Percentiles rank a stretch among this genome's conserved stretches.
These are phyloP conservation scores for Micractinium conductrix DNA, from an alignment of 139 green algal genomes.

Conservation along the genomic window DNA sequence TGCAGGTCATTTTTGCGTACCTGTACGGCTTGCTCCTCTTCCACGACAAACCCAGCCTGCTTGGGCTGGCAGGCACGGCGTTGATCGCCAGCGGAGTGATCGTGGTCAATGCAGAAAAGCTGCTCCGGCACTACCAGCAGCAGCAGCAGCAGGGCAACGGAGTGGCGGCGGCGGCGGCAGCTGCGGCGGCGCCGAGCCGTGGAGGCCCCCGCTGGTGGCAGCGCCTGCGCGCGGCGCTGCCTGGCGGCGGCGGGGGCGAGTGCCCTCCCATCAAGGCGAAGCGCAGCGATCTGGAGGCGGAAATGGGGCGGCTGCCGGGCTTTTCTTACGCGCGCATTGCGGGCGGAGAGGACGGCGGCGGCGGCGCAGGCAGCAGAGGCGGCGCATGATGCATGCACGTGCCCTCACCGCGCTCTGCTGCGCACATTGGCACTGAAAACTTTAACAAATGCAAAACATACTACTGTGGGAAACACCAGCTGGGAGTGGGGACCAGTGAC, in stretches of 20 bases:
- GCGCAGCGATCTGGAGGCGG: neutral
- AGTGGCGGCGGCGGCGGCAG: neutral
- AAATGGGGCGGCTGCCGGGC: neutral
- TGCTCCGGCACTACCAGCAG: neutral
- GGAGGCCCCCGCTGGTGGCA: slow-evolving; percentile 3
- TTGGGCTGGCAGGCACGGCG: slow-evolving; percentile 30
- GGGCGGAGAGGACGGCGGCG: neutral
- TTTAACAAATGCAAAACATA: no score
- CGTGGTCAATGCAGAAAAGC: slow-evolving; percentile 34
- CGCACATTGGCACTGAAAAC: no score
- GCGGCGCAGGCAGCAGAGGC: no score
- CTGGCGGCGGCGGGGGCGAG: neutral
- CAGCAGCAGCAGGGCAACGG: neutral
- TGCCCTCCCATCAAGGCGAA: neutral
- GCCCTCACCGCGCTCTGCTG: no score
- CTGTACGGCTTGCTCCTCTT: slow-evolving; percentile 42
- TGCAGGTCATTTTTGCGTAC: slow-evolving; percentile 36
- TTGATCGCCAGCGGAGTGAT: slow-evolving; percentile 49
- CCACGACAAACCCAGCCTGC: slow-evolving; percentile 24
- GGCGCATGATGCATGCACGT: no score
- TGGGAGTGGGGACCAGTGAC: neutral
- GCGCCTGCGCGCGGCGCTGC: neutral
- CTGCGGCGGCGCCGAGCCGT: neutral
- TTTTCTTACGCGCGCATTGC: neutral
- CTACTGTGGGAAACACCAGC: no score